Evolutionary conservation across 1,284 basidiomycete genomes (phyloP), one percentile per base, ranked within the genome.

Genomic region (Tilletia indica): DNA sequence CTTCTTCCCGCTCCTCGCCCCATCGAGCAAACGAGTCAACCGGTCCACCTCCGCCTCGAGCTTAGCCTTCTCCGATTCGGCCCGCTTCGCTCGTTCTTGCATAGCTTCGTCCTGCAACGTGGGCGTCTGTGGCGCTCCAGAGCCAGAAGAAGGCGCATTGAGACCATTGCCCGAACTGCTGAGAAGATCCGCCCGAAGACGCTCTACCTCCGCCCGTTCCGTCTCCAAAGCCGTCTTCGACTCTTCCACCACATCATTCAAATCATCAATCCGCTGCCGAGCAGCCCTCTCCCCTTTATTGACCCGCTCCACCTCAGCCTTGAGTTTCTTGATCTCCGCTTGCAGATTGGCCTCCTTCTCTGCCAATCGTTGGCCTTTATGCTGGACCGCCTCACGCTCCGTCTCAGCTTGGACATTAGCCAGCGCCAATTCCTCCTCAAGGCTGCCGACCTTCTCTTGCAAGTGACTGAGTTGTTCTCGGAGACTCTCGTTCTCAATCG

Each of bases 401-500:
- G 87, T 87, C 80, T 97, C 93, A 1, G 91, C 87, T 34, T 89
- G 87, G 5, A 87, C 87, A 21, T 89, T 90, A 0, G 89, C 87
- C 78, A 97, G 93, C 74, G 94, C 92, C 11, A 97, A 87, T 77
- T 90, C 87, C 80, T 97, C 95, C 81, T 98, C 94, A 75, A 95
- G 87, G 42, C 86, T 86, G 1, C 87, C 85, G 58, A 94, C 88
- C 83, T 91, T 92, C 82, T 88, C 89, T 81, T 93, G 91, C 42
- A 96, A 87, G 83, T 98, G 93, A 69, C 89, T 88, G 36, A 93
- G 88, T 83, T 98, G 94, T 54, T 95, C 94, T 21, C 89, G 90
- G 39, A 97, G 88, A 34, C 90, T 91, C 84, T 97, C 94, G 80
- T 96, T 96, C 85, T 98, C 94, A 79, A 98, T 97, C 80, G 94